A percentile compares a stretch with the other conserved stretches of the same genome.
Conservation (phyloP, 2,329 filamentous ascomycete genomes). For the Botryotinia convoluta region DNA sequence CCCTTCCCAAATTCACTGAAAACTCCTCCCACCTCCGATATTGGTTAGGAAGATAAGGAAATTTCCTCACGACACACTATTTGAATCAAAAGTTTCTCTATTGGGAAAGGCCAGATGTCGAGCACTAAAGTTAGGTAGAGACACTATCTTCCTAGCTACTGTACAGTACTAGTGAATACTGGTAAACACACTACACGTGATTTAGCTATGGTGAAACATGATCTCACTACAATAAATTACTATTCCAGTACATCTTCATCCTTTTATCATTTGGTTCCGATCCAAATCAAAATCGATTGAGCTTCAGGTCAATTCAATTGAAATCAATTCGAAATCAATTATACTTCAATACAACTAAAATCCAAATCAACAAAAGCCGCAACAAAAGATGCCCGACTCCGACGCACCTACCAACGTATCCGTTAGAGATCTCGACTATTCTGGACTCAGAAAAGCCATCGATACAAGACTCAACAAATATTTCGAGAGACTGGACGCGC, state of each 20-base stretch:
- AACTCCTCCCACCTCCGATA: background rate
- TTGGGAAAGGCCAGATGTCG: background rate
- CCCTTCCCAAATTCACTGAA: background rate
- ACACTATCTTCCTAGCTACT: background rate
- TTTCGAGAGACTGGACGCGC: background rate
- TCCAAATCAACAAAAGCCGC: background rate
- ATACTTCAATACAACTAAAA: background rate
- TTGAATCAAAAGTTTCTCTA: background rate
- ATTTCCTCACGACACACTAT: background rate
- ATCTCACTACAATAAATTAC: background rate
- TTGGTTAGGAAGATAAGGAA: background rate
- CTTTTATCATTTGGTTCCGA: background rate
- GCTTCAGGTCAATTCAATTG: background rate
- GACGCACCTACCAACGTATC: background rate
- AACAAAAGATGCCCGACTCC: background rate
- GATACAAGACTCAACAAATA: background rate
- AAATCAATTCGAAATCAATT: background rate
- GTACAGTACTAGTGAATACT: background rate
- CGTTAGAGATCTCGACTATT: background rate
- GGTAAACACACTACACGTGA: background rate
- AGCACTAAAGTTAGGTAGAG: background rate
- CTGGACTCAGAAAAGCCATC: background rate
- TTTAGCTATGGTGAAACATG: background rate
- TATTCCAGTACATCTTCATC: background rate
- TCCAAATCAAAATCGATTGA: background rate